A percentile compares a stretch with the other conserved stretches of the same genome.
phyloP scores from a whole-genome alignment of 2,329 filamentous ascomycete genomes.

The Fusarium hainanense region DNA sequence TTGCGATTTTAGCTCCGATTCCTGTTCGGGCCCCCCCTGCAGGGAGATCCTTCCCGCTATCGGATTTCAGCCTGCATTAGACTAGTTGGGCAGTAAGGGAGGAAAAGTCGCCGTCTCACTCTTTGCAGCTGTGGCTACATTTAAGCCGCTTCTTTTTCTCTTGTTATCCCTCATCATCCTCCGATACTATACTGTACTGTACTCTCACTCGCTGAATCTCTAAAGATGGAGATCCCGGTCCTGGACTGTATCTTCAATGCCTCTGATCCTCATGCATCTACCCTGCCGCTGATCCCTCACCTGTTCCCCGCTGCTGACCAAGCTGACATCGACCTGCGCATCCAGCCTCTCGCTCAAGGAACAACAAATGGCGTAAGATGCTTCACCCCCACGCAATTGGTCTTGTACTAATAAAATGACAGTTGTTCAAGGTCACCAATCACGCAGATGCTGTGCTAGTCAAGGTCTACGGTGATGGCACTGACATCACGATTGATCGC shows the following conservation, averaged over 20 bases:
- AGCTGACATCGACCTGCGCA: background rate
- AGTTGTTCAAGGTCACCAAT: slow-evolving; percentile 37
- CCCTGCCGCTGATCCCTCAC: slow-evolving; percentile 12
- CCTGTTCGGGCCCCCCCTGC: too few species aligned
- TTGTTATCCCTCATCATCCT: background rate
- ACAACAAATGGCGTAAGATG: slow-evolving; percentile 39
- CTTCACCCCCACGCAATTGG: background rate
- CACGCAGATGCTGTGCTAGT: slow-evolving; percentile 19
- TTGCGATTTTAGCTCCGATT: slow-evolving; percentile 12
- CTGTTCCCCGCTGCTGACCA: slow-evolving; percentile 22
- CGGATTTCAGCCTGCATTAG: background rate
- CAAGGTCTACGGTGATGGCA: slow-evolving; percentile 42
- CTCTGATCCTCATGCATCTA: slow-evolving; percentile 23
- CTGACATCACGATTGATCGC: slow-evolving; percentile 38
- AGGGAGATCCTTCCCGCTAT: slow-evolving; percentile 7
- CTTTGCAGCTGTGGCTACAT: background rate
- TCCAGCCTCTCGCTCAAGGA: slow-evolving; percentile 30
- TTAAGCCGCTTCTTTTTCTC: background rate
- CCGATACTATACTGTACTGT: too few species aligned
- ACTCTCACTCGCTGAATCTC: background rate
- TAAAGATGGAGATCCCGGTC: slow-evolving; percentile 28
- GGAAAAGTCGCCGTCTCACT: too few species aligned
- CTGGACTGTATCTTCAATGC: slow-evolving; percentile 28
- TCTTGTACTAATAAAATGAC: slow-evolving; percentile 3
- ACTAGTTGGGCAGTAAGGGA: too few species aligned